Percentiles rank a stretch among this genome's conserved stretches.
Evolutionary conservation across 805 yeast genomes (phyloP).

Genomic region (Wickerhamomyces pijperi): DNA sequence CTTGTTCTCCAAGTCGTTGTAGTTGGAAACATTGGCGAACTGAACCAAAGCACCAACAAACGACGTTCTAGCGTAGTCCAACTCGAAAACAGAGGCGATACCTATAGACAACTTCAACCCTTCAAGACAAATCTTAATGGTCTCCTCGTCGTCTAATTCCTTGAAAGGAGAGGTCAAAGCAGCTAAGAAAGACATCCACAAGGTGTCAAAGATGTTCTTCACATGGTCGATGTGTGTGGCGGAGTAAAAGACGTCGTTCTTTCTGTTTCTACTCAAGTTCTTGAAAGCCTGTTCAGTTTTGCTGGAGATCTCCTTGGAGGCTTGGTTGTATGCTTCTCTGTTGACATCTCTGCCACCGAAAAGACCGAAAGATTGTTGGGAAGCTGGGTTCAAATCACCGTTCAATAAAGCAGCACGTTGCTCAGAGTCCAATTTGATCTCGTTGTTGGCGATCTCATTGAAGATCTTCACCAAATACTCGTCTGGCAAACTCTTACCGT

Average conservation of each 20-base stretch:
- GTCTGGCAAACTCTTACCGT: conserved; percentile 71
- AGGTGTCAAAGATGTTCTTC: conserved; percentile 81
- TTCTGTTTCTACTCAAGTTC: conserved; percentile 40
- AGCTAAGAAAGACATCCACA: conserved; percentile 96
- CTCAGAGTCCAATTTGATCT: conserved; percentile 84
- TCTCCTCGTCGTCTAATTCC: conserved; percentile 69
- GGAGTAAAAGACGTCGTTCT: conserved; percentile 46
- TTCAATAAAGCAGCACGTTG: conserved; percentile 84
- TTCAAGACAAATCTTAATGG: conserved; percentile 61
- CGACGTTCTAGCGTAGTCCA: conserved; percentile 78
- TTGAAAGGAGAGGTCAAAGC: conserved; percentile 90
- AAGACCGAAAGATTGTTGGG: conserved; percentile 34
- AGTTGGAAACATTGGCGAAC: conserved; percentile 70
- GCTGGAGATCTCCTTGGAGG: conserved; percentile 81
- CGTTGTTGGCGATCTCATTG: conserved; percentile 70
- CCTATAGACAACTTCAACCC: conserved; percentile 78
- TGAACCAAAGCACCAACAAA: conserved; percentile 86
- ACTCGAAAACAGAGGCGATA: conserved; percentile 73
- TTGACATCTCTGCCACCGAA: conserved; percentile 65
- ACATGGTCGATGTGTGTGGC: conserved; percentile 88
- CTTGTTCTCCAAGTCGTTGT: conserved; percentile 66
- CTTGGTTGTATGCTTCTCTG: conserved; percentile 81
- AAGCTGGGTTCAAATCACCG: conserved; percentile 35
- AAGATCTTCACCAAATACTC: conserved; percentile 62
- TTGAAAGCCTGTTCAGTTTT: conserved; percentile 82